Evolutionary conservation across 345 rosid genomes (phyloP), one percentile per base, ranked within the genome.

Genomic region (Raphanus sativus): DNA sequence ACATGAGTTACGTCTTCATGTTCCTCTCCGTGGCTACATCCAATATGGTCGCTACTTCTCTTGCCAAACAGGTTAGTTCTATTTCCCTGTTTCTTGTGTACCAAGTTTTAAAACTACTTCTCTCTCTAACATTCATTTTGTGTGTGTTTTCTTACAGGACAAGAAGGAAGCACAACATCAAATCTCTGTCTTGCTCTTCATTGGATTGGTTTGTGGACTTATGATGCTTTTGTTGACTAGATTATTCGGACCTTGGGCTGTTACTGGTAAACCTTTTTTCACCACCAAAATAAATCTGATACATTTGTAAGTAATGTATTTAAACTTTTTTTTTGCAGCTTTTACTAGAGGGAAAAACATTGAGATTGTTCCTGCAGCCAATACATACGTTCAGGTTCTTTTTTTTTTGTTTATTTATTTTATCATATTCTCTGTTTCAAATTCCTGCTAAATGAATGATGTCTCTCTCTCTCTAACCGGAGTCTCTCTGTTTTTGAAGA

Each of bases 31-130:
- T 94, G 75, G 93, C 96, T 75, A 94, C 98, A 61, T 94, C 97
- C 7, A 94, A 94, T 80, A 82, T 94, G 94, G 94, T 94, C 21
- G 97, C 98, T 63, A 94, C 93, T 70, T 89, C 98, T 67, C 96
- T 91, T 55, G 90, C 98, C 58, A 86, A 81, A 81, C 84, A 83
- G 91, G 98, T 91, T 38, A 15, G 16, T 6, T 11, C 26, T 42
- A 45, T 29, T 50, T 50, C n/a, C 15, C 10, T 30, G 9, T 45
- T 62, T 62, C 71, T 70, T 33, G 24, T 65, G 12, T 68, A 1
- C 13, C 59, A 56, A 33, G 71, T 58, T n/a, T 45, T 15, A 55
- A 54, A 25, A 29, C 40, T 60, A 60, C 10, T 1, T 2, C 52
- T 48, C 65, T 73, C 50, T 40, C 42, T 45, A 1, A 65, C 16